phyloP scores from a whole-genome alignment of 805 yeast genomes.

The Metschnikowia arizonensis region DNA sequence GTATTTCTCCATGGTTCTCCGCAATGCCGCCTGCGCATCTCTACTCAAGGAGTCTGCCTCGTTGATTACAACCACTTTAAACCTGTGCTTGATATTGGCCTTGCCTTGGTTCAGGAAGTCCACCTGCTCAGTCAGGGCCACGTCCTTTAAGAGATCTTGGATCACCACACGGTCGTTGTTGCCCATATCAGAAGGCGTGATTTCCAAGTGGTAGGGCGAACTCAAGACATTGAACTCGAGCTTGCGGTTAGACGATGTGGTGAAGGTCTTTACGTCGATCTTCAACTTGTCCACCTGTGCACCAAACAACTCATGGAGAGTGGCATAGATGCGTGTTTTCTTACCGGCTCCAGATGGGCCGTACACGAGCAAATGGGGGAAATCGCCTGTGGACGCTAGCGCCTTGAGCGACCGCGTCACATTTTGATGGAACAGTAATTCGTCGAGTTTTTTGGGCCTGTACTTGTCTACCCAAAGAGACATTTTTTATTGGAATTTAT shows the following conservation, averaged over 20 bases:
- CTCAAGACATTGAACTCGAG: constrained; percentile 91
- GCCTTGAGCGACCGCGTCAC: constrained; percentile 64
- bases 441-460: constrained; percentile 67
- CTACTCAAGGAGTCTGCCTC: constrained; percentile 87
- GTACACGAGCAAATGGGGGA: constrained; percentile 87
- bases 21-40: constrained; percentile 93
- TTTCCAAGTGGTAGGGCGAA: constrained; percentile 85
- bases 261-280: constrained; percentile 84
- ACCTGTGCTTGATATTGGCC: constrained; percentile 44
- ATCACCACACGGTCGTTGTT: constrained; percentile 92
- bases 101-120: constrained; percentile 56
- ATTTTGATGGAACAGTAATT: constrained; percentile 61
- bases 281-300: constrained; percentile 71
- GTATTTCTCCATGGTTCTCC: constrained; percentile 95
- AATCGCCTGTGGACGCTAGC: constrained; percentile 66
- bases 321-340: constrained; percentile 83
- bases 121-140: constrained; percentile 95
- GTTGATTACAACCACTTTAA: constrained; percentile 79
- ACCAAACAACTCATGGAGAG: constrained; percentile 78
- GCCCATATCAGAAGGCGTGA: constrained; percentile 96
- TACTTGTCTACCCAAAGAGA: constrained; percentile 96
- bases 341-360: constrained; percentile 98
- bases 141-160: constrained; percentile 88
- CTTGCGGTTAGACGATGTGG: constrained; percentile 68
- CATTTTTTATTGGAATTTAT: constrained; percentile 49